These are phyloP conservation scores for Lichtheimia hyalospora DNA, from an alignment of 371 early-diverging fungal genomes.

Conservation along the genomic window DNA sequence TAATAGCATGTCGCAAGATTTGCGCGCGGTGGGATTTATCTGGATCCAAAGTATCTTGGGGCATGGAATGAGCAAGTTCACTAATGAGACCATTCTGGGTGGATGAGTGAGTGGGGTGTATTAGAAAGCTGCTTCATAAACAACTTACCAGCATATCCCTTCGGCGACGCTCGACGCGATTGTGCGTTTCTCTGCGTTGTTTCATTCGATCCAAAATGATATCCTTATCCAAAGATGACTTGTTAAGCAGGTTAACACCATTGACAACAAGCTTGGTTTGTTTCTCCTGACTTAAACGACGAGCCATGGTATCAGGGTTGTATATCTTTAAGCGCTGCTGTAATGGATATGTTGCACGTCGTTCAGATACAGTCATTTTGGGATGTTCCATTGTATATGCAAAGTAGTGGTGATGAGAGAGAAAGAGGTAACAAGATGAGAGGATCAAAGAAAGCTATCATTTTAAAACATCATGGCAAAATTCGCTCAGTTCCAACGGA, in stretches of 20 bases:
- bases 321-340: constrained; percentile 22
- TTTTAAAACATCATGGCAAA: too few species aligned
- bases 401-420: too few species aligned
- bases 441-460: too few species aligned
- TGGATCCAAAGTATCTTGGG: constrained; percentile 4
- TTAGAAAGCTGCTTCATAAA: neutral
- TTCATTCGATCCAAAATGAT: constrained; percentile 52
- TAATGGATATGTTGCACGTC: constrained; percentile 18
- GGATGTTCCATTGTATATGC: neutral
- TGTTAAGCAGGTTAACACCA: constrained; percentile 60
- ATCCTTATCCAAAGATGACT: constrained; percentile 49
- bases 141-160: constrained; percentile 40
- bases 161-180: constrained; percentile 57
- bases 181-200: constrained; percentile 55
- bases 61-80: constrained; percentile 19
- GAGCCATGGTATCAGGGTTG: constrained; percentile 23
- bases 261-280: constrained; percentile 29
- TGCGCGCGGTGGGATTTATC: constrained; percentile 23
- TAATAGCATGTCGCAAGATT: constrained; percentile 22
- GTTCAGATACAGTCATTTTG: constrained; percentile 15
- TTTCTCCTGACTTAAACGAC: constrained; percentile 13
- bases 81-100: constrained; percentile 24
- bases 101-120: too few species aligned
- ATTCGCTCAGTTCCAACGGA: too few species aligned
- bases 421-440: too few species aligned